Percentiles rank a stretch among this genome's conserved stretches.
phyloP scores from a whole-genome alignment of 2,329 filamentous ascomycete genomes.

The Pseudogymnoascus sp. region DNA sequence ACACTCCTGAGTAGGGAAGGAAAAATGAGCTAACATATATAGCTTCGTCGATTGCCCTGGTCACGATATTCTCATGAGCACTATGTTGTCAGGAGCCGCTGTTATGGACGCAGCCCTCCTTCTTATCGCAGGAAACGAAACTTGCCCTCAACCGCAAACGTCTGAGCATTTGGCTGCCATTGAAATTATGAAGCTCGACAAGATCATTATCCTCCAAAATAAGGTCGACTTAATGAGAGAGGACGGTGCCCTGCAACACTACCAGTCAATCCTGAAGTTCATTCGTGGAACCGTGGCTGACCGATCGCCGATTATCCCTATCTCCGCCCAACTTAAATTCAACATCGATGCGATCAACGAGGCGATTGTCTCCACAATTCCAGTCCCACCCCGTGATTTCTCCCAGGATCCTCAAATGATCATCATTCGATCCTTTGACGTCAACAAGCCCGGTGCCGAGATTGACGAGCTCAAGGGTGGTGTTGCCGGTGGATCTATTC shows the following conservation, averaged over 20 bases:
- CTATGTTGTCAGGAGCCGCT: conserved; percentile 97
- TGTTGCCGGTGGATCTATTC: conserved; percentile 92
- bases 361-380: conserved; percentile 89
- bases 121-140: conserved; percentile 95
- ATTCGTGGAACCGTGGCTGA: conserved; percentile 95
- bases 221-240: conserved; percentile 98
- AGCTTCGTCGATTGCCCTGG: conserved; percentile 98
- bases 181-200: conserved; percentile 99
- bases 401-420: conserved; percentile 93
- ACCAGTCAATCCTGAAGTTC: conserved; percentile 96
- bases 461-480: conserved; percentile 98
- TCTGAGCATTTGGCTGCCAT: conserved; percentile 98
- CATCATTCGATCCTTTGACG: conserved; percentile 96
- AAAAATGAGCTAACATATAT: conserved; percentile 23
- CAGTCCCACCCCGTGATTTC: conserved; percentile 86
- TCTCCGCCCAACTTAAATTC: conserved; percentile 96
- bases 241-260: conserved; percentile 86
- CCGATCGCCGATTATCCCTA: conserved; percentile 90
- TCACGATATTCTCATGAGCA: conserved; percentile 99
- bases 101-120: conserved; percentile 98
- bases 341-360: conserved; percentile 99
- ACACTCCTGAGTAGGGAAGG: not conserved
- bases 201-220: conserved; percentile 99
- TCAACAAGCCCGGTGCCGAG: conserved; percentile 98
- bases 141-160: conserved; percentile 95